A percentile compares a stretch with the other conserved stretches of the same genome.
These are phyloP conservation scores for Coemansia sp. DNA, from an alignment of 192 early-diverging fungal genomes.

Conservation along the genomic window DNA sequence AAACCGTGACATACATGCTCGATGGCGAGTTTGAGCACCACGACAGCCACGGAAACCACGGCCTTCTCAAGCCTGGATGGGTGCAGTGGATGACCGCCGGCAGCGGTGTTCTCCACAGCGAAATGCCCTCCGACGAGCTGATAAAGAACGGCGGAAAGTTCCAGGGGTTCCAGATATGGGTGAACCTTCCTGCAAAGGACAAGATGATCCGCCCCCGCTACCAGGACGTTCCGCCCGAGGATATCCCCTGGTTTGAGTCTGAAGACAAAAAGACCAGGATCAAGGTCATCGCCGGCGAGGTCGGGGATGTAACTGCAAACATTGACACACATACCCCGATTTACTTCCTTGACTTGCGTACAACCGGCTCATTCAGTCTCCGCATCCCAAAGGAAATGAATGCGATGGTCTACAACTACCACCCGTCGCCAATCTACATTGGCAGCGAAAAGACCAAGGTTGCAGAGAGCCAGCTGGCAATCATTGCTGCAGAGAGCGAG, in stretches of 20 bases:
- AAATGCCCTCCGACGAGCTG: constrained; percentile 62
- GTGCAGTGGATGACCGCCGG: constrained; percentile 83
- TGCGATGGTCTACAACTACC: constrained; percentile 53
- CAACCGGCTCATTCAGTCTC: constrained; percentile 57
- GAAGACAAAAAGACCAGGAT: constrained; percentile 53
- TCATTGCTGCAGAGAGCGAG: constrained; percentile 41
- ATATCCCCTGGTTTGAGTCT: constrained; percentile 63
- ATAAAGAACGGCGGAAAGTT: constrained; percentile 47
- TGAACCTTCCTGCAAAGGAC: constrained; percentile 72
- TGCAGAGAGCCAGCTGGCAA: constrained; percentile 39
- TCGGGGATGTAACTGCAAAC: constrained; percentile 65
- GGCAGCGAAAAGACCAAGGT: constrained; percentile 48
- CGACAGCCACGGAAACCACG: constrained; percentile 75
- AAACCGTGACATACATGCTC: constrained; percentile 74
- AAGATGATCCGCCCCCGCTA: constrained; percentile 72
- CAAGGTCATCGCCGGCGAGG: constrained; percentile 88
- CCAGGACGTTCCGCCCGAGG: constrained; percentile 65
- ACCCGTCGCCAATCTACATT: constrained; percentile 28
- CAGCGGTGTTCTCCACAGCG: constrained; percentile 71
- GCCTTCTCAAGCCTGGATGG: constrained; percentile 65
- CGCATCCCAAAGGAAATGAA: constrained; percentile 55
- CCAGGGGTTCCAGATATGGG: constrained; percentile 72
- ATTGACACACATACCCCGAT: constrained; percentile 80
- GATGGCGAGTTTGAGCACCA: constrained; percentile 71
- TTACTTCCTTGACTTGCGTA: constrained; percentile 73